Evolutionary conservation across 2,329 filamentous ascomycete genomes (phyloP).

Genomic region (Cytospora chrysosperma): DNA sequence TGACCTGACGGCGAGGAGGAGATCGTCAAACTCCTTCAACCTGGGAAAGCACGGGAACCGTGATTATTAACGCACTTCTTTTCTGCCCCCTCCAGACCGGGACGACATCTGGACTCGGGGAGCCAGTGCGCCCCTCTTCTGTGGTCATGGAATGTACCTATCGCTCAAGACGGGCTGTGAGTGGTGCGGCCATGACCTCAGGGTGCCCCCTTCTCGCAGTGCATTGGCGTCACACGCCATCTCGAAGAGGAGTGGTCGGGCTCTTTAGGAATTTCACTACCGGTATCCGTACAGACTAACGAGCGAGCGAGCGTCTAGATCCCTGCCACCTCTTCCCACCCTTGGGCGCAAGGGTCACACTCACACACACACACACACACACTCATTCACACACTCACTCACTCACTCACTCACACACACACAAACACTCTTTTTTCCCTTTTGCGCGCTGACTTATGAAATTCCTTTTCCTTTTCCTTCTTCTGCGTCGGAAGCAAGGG

Average conservation of each 20-base stretch:
- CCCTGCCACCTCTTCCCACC: not conserved
- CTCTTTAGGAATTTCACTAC: not conserved
- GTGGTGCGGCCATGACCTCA: not conserved
- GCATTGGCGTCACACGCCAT: not conserved
- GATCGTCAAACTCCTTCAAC: not conserved
- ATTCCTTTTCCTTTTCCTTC: not conserved
- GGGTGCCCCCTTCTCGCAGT: not conserved
- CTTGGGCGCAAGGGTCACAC: not conserved
- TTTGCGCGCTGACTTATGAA: not conserved
- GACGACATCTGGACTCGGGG: too few relatives aligned
- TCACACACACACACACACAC: not conserved
- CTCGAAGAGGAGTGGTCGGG: not conserved
- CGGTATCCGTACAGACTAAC: not conserved
- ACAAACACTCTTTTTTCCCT: not conserved
- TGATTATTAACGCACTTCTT: not conserved
- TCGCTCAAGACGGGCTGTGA: not conserved
- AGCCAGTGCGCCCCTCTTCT: not conserved
- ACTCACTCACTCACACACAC: not conserved
- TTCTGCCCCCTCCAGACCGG: not conserved
- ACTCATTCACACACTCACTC: not conserved
- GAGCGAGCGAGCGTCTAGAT: not conserved
- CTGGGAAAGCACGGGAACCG: not conserved
- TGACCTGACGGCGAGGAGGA: not conserved
- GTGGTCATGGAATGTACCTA: not conserved
- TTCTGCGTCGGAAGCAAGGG: not conserved